Base-by-base conservation (phyloP, 495 filamentous ascomycete genomes). In the Staphylotrichum tortipilum region DNA sequence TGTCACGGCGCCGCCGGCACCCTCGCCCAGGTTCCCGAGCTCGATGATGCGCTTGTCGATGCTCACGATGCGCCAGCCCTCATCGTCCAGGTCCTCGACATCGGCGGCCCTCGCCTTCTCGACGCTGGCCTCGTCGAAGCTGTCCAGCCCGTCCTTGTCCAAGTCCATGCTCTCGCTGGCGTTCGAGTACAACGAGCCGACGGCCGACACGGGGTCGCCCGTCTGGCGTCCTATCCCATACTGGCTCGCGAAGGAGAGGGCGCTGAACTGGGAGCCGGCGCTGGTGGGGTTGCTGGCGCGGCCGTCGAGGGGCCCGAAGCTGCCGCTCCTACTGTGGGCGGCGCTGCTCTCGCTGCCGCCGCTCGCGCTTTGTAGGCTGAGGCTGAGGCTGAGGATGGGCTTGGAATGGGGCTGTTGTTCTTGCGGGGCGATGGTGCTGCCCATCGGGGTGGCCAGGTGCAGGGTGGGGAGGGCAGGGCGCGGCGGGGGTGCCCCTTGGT, bases 1-100 rank as follows among this genome's bases (percentile, higher is more conserved):
- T 29, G 94, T 97, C 30, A 98, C 92, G 8, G 92, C 92, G 60
- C 92, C 92, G 45, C 92, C 92, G 39, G 94, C 90, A 52, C 92
- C 92, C 67, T 98, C 92, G 47, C 92, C 92, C 36, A 98, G 69
- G 60, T 86, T 88, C 7, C 94, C 94, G 34, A 95, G 63, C 68
- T 97, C 89, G 34, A 84, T 68, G 50, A 98, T 89, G 62, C 86
- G 79, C 60, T 87, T 86, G 60, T 91, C 85, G 60, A 84, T 81
- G 59, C 88, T 92, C 24, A 89, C 94, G 15, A 91, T 89, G 58
- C 84, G 80, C 92, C 94, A 98, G 11, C 89, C 88, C 42, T 90
- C 86, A 61, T 96, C 90, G 66, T 97, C 89, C 50, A 98, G 66
- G 56, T 97, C 89, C 46, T 95, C 89, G 12, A 94, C 89, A 67